Conservation (phyloP, 1,139 yeast genomes). For the Blastobotrys buckinghamii region DNA sequence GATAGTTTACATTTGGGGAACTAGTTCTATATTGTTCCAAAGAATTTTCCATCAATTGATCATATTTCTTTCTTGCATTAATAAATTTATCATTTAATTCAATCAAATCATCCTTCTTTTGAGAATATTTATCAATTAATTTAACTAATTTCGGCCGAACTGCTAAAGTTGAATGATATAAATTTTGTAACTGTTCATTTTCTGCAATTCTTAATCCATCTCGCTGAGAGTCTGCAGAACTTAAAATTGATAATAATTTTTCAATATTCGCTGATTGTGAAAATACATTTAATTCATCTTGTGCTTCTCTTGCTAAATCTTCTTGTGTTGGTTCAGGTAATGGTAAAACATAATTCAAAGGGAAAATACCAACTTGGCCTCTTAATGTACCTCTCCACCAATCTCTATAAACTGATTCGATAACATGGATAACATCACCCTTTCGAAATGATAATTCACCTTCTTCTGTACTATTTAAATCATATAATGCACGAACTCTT, state of each 20-base stretch:
- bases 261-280: conserved; percentile 55
- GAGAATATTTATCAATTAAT: conserved; percentile 67
- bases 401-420: conserved; percentile 84
- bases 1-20: conserved; percentile 4
- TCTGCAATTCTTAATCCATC: conserved; percentile 31
- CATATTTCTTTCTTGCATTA: conserved; percentile 62
- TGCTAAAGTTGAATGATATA: conserved; percentile 67
- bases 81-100: conserved; percentile 65
- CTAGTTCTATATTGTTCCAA: conserved; percentile 25
- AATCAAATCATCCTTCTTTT: conserved; percentile 66
- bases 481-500: conserved; percentile 80
- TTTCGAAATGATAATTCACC: conserved; percentile 39
- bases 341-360: conserved; percentile 85
- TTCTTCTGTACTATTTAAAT: conserved; percentile 54
- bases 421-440: conserved; percentile 57
- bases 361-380: conserved; percentile 87
- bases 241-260: conserved; percentile 53
- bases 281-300: conserved; percentile 42
- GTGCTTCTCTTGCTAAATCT: conserved; percentile 41
- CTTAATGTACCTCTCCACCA: conserved; percentile 93
- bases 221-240: conserved; percentile 36
- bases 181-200: conserved; percentile 43
- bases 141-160: conserved; percentile 68
- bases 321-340: conserved; percentile 59
- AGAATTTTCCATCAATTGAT: conserved; percentile 54